A percentile compares a stretch with the other conserved stretches of the same genome.
Conservation (phyloP, 106 monocot genomes). For the Agapanthus africanus region DNA sequence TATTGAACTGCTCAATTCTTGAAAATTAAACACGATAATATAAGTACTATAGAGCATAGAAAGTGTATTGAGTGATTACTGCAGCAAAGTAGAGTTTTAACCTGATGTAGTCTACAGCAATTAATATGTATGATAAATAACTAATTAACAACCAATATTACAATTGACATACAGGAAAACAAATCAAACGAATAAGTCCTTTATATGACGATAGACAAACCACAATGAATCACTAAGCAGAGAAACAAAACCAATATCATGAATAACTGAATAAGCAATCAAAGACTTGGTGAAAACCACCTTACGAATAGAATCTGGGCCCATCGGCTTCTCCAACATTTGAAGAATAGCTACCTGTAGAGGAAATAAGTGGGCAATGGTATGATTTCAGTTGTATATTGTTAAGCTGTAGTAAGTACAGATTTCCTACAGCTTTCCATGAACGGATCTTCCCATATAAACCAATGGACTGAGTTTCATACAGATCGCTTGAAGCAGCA, state of each 20-base stretch:
- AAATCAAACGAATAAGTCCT: too few relatives aligned
- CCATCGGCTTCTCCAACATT: conserved; percentile 99
- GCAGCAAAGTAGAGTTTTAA: neutral
- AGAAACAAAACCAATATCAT: neutral
- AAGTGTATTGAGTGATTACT: neutral
- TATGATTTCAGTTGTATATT: neutral
- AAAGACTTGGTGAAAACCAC: conserved; percentile 15
- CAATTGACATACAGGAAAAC: too few relatives aligned
- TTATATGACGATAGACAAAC: too few relatives aligned
- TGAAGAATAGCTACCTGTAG: conserved; percentile 83
- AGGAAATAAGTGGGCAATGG: neutral
- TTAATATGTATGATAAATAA: too few relatives aligned
- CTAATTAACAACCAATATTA: too few relatives aligned
- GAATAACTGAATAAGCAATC: neutral
- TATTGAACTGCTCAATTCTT: neutral
- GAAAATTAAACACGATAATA: neutral
- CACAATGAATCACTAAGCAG: neutral
- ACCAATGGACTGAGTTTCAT: conserved; percentile 89
- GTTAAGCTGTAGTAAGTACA: neutral
- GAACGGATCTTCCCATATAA: conserved; percentile 82
- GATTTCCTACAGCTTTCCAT: conserved; percentile 86
- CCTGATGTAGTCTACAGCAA: neutral
- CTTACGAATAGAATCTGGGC: conserved; percentile 96
- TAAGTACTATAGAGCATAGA: neutral
- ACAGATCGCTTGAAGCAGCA: conserved; percentile 54